A percentile compares a stretch with the other conserved stretches of the same genome.
Evolutionary conservation across 2,329 filamentous ascomycete species (phyloP).

Genomic region (Gnomoniopsis sp.): DNA sequence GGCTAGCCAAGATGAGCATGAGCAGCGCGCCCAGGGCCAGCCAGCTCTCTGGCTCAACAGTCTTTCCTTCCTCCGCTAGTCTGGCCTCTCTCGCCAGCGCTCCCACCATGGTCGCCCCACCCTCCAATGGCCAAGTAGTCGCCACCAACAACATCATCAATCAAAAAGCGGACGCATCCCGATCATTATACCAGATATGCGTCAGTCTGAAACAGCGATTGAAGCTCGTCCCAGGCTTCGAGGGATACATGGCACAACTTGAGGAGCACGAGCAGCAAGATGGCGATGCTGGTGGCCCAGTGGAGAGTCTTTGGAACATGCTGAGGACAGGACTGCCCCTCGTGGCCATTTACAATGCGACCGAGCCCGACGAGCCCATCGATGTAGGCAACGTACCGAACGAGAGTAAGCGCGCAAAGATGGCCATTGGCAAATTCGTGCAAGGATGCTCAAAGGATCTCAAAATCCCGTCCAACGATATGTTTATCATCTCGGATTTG

Average conservation of each 20-base stretch:
- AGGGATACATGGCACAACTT: constrained; percentile 69
- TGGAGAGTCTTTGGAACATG: constrained; percentile 86
- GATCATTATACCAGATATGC: constrained; percentile 94
- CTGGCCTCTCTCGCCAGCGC: constrained; percentile 45
- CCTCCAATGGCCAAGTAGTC: constrained; percentile 60
- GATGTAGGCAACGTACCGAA: constrained; percentile 58
- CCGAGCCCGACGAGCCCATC: constrained; percentile 67
- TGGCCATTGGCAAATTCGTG: constrained; percentile 88
- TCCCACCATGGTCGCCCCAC: constrained; percentile 36
- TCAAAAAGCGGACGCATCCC: constrained; percentile 85
- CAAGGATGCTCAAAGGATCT: constrained; percentile 84
- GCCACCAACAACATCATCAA: constrained; percentile 96
- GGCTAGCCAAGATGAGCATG: constrained; percentile 49
- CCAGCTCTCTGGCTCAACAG: constrained; percentile 61
- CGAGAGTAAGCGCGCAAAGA: constrained; percentile 77
- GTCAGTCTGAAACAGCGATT: constrained; percentile 79
- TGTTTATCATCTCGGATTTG: constrained; percentile 88
- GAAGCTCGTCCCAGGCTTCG: constrained; percentile 78
- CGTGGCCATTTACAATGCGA: constrained; percentile 82
- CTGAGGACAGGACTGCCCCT: constrained; percentile 81
- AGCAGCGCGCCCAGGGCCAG: constrained; percentile 53
- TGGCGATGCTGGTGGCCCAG: constrained; percentile 66
- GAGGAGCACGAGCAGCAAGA: constrained; percentile 63
- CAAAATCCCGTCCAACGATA: constrained; percentile 73
- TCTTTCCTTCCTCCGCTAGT: constrained; percentile 51